Evolutionary conservation across 1,284 basidiomycete genomes (phyloP).

Genomic region (Amylostereum areolatum): DNA sequence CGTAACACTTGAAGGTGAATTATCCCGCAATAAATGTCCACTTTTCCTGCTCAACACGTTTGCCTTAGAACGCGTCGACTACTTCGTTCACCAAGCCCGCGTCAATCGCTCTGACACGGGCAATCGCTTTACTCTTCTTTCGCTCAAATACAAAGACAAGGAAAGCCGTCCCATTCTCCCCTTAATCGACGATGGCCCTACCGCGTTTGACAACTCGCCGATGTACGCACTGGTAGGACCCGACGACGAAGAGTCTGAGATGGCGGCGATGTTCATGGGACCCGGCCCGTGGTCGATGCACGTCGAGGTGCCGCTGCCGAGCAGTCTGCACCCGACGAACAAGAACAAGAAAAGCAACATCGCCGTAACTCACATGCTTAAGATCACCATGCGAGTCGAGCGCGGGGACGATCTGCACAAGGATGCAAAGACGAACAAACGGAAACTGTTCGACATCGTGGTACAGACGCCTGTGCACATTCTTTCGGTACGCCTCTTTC

Average conservation of each 20-base stretch:
- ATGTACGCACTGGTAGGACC: slow-evolving; percentile 35
- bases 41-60: neutral
- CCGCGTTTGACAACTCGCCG: slow-evolving; percentile 51
- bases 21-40: slow-evolving; percentile 14
- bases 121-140: slow-evolving; percentile 62
- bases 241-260: slow-evolving; percentile 43
- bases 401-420: slow-evolving; percentile 63
- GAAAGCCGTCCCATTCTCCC: slow-evolving; percentile 53
- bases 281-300: slow-evolving; percentile 71
- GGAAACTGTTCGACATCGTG: slow-evolving; percentile 87
- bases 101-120: slow-evolving; percentile 76
- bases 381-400: slow-evolving; percentile 83
- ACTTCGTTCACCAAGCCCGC: slow-evolving; percentile 65
- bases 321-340: slow-evolving; percentile 71
- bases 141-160: slow-evolving; percentile 51
- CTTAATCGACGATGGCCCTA: slow-evolving; percentile 50
- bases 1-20: slow-evolving; percentile 76
- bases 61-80: slow-evolving; percentile 69
- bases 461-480: slow-evolving; percentile 80
- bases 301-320: slow-evolving; percentile 50
- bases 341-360: slow-evolving; percentile 82
- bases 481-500: slow-evolving; percentile 57
- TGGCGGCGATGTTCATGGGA: slow-evolving; percentile 61
- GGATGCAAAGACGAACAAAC: slow-evolving; percentile 63
- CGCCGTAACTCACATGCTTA: slow-evolving; percentile 73